Percentiles rank a stretch among this genome's conserved stretches.
These are phyloP conservation scores for Jimgerdemannia lactiflua DNA, from an alignment of 192 early-diverging fungal species.

Conservation along the genomic window DNA sequence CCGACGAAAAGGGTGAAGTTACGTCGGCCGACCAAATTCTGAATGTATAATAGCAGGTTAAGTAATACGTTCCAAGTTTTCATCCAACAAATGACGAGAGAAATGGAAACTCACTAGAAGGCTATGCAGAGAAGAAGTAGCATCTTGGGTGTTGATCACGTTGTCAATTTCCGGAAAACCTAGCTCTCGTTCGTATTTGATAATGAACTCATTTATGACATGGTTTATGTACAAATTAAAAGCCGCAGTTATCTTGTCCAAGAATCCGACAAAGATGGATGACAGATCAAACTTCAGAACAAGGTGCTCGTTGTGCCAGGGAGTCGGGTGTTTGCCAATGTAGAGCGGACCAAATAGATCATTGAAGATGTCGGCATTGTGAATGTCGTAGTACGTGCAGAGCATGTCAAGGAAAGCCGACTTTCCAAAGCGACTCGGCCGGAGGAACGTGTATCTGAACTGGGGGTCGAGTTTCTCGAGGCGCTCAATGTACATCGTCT, in stretches of 20 bases:
- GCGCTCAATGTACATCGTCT: slow-evolving; percentile 30
- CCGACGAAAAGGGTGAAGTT: slow-evolving; percentile 28
- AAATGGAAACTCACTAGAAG: slow-evolving; percentile 12
- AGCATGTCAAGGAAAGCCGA: slow-evolving; percentile 31
- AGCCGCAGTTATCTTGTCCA: slow-evolving; percentile 7
- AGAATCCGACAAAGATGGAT: slow-evolving; percentile 15
- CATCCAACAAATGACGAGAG: slow-evolving; percentile 2
- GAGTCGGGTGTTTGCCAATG: slow-evolving; percentile 30
- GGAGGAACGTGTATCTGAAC: slow-evolving; percentile 26
- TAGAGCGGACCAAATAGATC: slow-evolving; percentile 33
- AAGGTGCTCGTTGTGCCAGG: slow-evolving; percentile 25
- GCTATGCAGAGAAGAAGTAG: neutral
- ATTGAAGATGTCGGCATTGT: slow-evolving; percentile 24
- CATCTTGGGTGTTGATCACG: neutral
- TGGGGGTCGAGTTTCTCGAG: slow-evolving; percentile 18
- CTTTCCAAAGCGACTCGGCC: slow-evolving; percentile 27
- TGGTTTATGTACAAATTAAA: slow-evolving; percentile 22
- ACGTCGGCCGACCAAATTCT: slow-evolving; percentile 17
- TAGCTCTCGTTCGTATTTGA: neutral
- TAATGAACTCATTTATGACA: slow-evolving; percentile 14
- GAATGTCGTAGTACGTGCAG: slow-evolving; percentile 22
- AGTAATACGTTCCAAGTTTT: slow-evolving; percentile 1
- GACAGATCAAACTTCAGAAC: slow-evolving; percentile 37
- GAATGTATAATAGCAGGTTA: slow-evolving; percentile 21
- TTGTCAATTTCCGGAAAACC: neutral